Percentiles rank a stretch among this genome's conserved stretches.
Conservation (phyloP, 371 early-diverging fungal genomes). For the Mortierella sp. region DNA sequence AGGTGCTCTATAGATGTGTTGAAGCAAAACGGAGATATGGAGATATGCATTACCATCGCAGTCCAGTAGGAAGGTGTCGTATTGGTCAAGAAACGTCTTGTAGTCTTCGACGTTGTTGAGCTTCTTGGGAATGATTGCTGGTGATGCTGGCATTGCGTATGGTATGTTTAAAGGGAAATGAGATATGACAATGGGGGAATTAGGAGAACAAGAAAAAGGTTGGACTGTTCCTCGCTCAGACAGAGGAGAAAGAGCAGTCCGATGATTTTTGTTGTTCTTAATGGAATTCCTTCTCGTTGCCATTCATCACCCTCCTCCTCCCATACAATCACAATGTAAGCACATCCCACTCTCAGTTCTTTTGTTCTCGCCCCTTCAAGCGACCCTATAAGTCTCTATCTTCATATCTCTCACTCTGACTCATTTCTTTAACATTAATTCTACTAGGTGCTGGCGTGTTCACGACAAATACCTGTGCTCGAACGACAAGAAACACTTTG, state of each 20-base stretch:
- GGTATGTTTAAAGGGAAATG: neutral
- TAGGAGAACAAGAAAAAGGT: neutral
- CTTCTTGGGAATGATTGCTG: conserved; percentile 24
- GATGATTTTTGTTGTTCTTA: neutral
- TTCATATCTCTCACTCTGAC: neutral
- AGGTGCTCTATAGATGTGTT: too few species aligned
- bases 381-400: neutral
- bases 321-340: conserved; percentile 2
- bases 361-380: neutral
- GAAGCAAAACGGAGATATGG: neutral
- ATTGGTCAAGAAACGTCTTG: conserved; percentile 68
- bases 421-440: neutral
- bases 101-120: conserved; percentile 52
- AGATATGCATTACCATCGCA: conserved; percentile 84
- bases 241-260: neutral
- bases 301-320: neutral
- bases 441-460: conserved; percentile 48
- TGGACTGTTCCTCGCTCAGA: neutral
- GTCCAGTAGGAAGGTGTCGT: conserved; percentile 95
- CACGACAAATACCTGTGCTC: conserved; percentile 55
- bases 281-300: neutral
- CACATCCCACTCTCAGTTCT: neutral
- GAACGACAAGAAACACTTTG: conserved; percentile 43
- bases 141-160: conserved; percentile 12
- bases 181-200: conserved; percentile 1